Conservation (phyloP, 495 filamentous ascomycete genomes). For the Talaromyces nanjingensis region DNA sequence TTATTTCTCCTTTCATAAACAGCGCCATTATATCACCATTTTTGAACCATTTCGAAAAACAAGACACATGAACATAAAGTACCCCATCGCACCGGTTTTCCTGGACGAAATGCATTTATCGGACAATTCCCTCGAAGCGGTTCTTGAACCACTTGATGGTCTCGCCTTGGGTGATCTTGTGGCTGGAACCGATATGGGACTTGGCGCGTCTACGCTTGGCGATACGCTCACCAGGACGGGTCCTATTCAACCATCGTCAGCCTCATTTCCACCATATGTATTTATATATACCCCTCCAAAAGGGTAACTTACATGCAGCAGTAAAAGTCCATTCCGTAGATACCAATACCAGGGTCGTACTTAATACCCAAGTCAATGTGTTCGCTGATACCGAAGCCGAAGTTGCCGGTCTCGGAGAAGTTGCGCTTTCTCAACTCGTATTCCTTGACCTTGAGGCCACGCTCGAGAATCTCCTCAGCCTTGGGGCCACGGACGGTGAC, state of each 20-base stretch:
- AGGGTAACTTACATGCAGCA: conserved; percentile 79
- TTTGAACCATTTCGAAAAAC: conserved; percentile 17
- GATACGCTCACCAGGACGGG: conserved; percentile 96
- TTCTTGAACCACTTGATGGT: conserved; percentile 99
- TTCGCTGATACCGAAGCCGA: conserved; percentile 99
- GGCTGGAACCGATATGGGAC: conserved; percentile 73
- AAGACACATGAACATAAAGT: conserved; percentile 15
- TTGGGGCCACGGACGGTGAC: conserved; percentile 99
- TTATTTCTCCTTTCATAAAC: conserved; percentile 11
- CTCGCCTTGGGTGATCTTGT: conserved; percentile 89
- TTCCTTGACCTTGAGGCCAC: conserved; percentile 99
- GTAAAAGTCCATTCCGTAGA: conserved; percentile 99
- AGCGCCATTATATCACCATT: conserved; percentile 10
- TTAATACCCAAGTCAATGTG: conserved; percentile 99
- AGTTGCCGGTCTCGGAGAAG: conserved; percentile 99
- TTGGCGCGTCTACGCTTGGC: conserved; percentile 87
- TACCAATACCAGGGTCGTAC: conserved; percentile 98
- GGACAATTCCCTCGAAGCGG: conserved; percentile 96
- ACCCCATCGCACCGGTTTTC: conserved; percentile 18
- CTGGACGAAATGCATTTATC: conserved; percentile 47
- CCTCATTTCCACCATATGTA: not conserved
- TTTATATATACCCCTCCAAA: too few relatives aligned
- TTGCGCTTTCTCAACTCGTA: conserved; percentile 98
- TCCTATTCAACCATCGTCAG: conserved; percentile 36
- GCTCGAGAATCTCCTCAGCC: conserved; percentile 99